Percentiles rank a stretch among this genome's conserved stretches.
These are phyloP conservation scores for Aphanocladium album DNA, from an alignment of 2,329 filamentous ascomycete species.

Conservation along the genomic window DNA sequence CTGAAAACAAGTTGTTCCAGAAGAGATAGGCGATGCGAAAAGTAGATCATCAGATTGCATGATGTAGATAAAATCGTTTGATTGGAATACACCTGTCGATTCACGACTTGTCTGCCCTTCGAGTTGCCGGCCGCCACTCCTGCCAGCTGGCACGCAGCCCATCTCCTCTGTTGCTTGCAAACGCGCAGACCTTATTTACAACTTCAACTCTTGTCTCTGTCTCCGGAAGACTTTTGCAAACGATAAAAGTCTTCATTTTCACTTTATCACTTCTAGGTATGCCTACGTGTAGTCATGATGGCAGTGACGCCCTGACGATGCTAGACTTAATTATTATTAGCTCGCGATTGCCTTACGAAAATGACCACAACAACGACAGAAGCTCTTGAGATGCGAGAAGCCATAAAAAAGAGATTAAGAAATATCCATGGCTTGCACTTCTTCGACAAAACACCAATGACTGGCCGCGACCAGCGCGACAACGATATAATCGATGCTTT, in stretches of 20 bases:
- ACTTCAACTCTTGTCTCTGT: too few relatives aligned
- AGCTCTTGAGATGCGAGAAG: not conserved
- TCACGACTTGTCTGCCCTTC: not conserved
- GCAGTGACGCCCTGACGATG: not conserved
- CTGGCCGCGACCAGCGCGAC: not conserved
- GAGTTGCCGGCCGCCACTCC: not conserved
- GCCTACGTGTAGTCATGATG: too few relatives aligned
- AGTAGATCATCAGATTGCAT: too few relatives aligned
- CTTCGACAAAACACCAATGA: not conserved
- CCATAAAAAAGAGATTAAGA: not conserved
- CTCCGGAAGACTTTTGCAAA: too few relatives aligned
- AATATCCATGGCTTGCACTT: not conserved
- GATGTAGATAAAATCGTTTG: too few relatives aligned
- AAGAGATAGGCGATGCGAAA: too few relatives aligned
- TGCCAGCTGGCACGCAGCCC: not conserved
- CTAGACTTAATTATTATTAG: not conserved
- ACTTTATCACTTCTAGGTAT: too few relatives aligned
- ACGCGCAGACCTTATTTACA: not conserved
- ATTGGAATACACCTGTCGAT: too few relatives aligned
- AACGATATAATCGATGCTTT: constrained; percentile 1
- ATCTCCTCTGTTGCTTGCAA: not conserved
- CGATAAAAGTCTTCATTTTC: too few relatives aligned
- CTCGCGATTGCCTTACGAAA: not conserved
- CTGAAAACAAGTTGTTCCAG: too few relatives aligned
- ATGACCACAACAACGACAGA: not conserved